Conservation (phyloP, 257 asterid genomes). For the Nicotiana sylvestris region DNA sequence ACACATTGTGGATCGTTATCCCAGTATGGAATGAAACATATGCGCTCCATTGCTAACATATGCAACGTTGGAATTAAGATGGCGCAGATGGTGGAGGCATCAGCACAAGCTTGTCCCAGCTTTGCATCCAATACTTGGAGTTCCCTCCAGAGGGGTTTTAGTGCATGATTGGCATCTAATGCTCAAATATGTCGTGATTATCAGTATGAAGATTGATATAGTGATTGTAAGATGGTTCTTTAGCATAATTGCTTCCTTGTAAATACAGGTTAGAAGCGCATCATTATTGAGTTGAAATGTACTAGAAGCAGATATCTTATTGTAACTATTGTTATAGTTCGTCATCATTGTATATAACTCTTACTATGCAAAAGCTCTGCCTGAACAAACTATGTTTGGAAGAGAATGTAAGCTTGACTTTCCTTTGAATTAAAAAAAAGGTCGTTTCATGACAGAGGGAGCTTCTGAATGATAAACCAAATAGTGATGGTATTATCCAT, state of each 20-base stretch:
- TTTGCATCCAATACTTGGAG: slow-evolving; percentile 82
- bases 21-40: slow-evolving; percentile 96
- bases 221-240: neutral
- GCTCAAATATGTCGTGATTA: neutral
- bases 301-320: neutral
- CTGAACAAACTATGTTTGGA: neutral
- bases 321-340: neutral
- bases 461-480: neutral
- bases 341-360: neutral
- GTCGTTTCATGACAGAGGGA: neutral
- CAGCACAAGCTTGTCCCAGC: slow-evolving; percentile 66
- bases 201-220: neutral
- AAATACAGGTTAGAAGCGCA: neutral
- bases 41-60: slow-evolving; percentile 85
- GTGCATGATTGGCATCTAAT: slow-evolving; percentile 50
- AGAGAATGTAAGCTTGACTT: neutral
- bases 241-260: neutral
- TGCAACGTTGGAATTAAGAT: slow-evolving; percentile 69
- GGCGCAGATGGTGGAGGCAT: slow-evolving; percentile 81
- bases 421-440: neutral
- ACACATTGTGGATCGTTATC: slow-evolving; percentile 75
- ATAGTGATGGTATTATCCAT: neutral
- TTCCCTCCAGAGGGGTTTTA: slow-evolving; percentile 69
- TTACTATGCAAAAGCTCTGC: neutral
- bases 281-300: neutral